phyloP scores from a whole-genome alignment of 352 stramenopile species.

The Globisporangium iwayamae region DNA sequence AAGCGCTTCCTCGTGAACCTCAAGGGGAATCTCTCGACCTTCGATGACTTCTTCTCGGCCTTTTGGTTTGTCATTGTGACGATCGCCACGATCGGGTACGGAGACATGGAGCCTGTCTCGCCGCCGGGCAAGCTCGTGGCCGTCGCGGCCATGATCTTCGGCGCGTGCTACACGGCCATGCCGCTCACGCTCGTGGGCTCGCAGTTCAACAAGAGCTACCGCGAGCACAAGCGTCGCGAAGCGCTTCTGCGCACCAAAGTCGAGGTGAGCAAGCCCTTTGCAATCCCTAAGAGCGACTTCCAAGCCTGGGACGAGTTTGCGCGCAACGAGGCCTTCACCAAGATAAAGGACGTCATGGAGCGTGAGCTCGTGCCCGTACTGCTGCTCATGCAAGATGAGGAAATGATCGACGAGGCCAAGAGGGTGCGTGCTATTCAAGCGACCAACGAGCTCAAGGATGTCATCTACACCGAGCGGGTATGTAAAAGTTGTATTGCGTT shows the following conservation, averaged over 20 bases:
- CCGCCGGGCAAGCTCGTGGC: slow-evolving; percentile 66
- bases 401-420: slow-evolving; percentile 45
- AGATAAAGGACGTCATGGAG: slow-evolving; percentile 36
- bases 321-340: slow-evolving; percentile 39
- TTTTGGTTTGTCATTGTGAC: slow-evolving; percentile 88
- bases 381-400: slow-evolving; percentile 39
- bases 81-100: slow-evolving; percentile 66
- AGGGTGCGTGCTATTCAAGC: slow-evolving; percentile 26
- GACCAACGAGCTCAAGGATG: slow-evolving; percentile 42
- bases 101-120: slow-evolving; percentile 71
- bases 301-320: slow-evolving; percentile 52
- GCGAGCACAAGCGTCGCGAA: slow-evolving; percentile 72
- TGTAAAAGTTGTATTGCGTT: slow-evolving; percentile 4
- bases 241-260: slow-evolving; percentile 66
- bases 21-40: slow-evolving; percentile 63
- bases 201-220: slow-evolving; percentile 82
- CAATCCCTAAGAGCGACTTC: slow-evolving; percentile 38
- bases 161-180: slow-evolving; percentile 80
- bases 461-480: slow-evolving; percentile 50
- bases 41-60: slow-evolving; percentile 78
- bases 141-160: slow-evolving; percentile 78
- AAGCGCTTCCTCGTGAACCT: slow-evolving; percentile 75
- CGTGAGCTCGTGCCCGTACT: slow-evolving; percentile 41
- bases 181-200: slow-evolving; percentile 73
- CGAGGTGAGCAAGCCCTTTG: slow-evolving; percentile 65